Evolutionary conservation across 2,329 filamentous ascomycete species (phyloP).

Genomic region (Aureobasidium namibiae): DNA sequence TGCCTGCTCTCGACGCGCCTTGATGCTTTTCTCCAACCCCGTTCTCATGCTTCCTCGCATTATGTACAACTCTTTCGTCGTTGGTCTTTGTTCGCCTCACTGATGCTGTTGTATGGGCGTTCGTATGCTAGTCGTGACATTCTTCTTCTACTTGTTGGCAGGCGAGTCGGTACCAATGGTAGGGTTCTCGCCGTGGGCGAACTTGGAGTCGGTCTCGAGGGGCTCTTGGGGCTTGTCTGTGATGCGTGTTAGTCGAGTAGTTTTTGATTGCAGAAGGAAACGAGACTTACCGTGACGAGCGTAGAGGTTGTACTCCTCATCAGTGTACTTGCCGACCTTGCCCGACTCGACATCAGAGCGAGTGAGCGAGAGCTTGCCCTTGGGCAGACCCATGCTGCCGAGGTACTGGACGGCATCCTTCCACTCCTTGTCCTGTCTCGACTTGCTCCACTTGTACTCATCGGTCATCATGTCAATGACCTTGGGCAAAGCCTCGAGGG

Average conservation of each 20-base stretch:
- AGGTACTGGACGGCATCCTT: constrained; percentile 56
- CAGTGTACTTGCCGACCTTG: constrained; percentile 38
- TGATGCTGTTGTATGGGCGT: not conserved
- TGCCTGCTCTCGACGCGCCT: constrained; percentile 5
- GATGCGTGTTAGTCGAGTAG: not conserved
- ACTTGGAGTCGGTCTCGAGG: constrained; percentile 42
- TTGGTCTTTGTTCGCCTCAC: not conserved
- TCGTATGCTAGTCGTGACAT: not conserved
- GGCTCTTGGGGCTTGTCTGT: constrained; percentile 47
- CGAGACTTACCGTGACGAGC: constrained; percentile 41
- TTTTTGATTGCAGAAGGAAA: no score
- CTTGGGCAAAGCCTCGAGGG: constrained; percentile 72
- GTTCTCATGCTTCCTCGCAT: constrained; percentile 3
- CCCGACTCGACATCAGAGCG: constrained; percentile 53
- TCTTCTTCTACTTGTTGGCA: constrained; percentile 39
- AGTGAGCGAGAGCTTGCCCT: constrained; percentile 46
- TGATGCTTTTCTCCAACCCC: not conserved
- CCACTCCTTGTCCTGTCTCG: constrained; percentile 73
- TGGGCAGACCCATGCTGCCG: constrained; percentile 54
- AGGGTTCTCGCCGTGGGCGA: constrained; percentile 37
- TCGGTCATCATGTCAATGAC: constrained; percentile 85
- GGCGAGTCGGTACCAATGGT: constrained; percentile 33
- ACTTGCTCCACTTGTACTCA: constrained; percentile 69
- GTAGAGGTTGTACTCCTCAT: constrained; percentile 43
- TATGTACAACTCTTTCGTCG: constrained; percentile 4